Evolutionary conservation across 192 early-diverging fungal genomes (phyloP).

Genomic region (Entomortierella beljakovae): DNA sequence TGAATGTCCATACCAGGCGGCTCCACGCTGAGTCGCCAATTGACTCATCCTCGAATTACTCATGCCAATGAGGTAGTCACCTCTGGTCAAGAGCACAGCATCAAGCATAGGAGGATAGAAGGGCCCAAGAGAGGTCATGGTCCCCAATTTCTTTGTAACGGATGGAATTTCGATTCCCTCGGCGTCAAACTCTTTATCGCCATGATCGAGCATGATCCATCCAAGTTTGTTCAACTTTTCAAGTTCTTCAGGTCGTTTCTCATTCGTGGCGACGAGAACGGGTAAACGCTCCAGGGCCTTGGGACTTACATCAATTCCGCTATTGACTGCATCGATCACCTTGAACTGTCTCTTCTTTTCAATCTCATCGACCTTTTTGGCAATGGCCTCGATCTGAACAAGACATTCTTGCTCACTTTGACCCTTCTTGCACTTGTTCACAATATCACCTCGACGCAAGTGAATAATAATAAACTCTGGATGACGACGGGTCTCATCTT

Average conservation of each 20-base stretch:
- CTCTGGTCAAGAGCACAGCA: constrained; percentile 43
- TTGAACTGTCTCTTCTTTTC: constrained; percentile 34
- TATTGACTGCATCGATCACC: neutral
- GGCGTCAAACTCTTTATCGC: constrained; percentile 21
- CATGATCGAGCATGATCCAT: constrained; percentile 49
- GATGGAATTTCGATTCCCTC: constrained; percentile 11
- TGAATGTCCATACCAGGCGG: constrained; percentile 32
- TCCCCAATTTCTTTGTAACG: constrained; percentile 32
- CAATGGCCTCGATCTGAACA: constrained; percentile 51
- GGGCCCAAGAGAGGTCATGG: constrained; percentile 23
- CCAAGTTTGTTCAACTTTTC: constrained; percentile 40
- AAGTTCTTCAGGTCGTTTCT: constrained; percentile 37
- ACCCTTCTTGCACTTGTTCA: constrained; percentile 40
- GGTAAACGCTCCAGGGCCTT: constrained; percentile 36
- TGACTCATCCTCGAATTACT: constrained; percentile 43
- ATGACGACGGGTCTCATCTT: constrained; percentile 15
- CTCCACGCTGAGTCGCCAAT: constrained; percentile 38
- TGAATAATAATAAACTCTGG: constrained; percentile 48
- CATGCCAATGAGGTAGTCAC: constrained; percentile 51
- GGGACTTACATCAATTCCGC: constrained; percentile 5
- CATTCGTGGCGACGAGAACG: constrained; percentile 42
- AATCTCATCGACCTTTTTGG: constrained; percentile 47
- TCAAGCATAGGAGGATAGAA: constrained; percentile 53
- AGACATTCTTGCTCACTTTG: constrained; percentile 34
- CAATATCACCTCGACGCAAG: constrained; percentile 47